Base-by-base conservation (phyloP, 345 rosid genomes). In the Eucalyptus viminalis region DNA sequence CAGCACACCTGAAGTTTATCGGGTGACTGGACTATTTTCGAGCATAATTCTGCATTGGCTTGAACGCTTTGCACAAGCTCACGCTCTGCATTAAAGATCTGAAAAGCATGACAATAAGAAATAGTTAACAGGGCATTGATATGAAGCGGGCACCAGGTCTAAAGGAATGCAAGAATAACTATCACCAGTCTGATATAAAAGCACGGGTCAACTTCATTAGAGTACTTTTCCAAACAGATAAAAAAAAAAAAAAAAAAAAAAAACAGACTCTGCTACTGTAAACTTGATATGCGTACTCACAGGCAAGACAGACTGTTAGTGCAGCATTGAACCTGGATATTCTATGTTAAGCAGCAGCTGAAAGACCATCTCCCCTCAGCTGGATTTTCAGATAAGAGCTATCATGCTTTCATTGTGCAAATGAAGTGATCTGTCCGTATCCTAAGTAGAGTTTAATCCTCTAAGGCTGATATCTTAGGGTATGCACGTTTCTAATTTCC, bases 21-120 rank as follows among this genome's bases (percentile, higher is more conserved):
- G 37, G 99, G 99, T 49, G 99, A 98, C 69, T 97, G 98, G 91
- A 98, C 98, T 89, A 98, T 94, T 92, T 93, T 96, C 76, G 97
- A 95, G 21, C 97, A 93, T 47, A 96, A 92, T 87, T 92, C 94
- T 87, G 96, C 97, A 92, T 97, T 97, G 89, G 95, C 98, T 93
- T 95, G 98, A 45, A 93, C 97, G 89, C 96, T 94, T 92, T 95
- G 97, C 49, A 95, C 95, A 62, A 98, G 95, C 67, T 93, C 95
- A 90, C 95, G 96, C 92, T 97, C 98, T 10, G 97, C 96, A 92
- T 93, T 94, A 24, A 96, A 93, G 88, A 96, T 94, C 99, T 98
- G 95, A 40, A 88, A 87, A 69, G 76, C 27, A 24, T 10, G 43
- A 87, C 49, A 24, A 53, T 56, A 24, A 45, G 12, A 60, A 58